These are phyloP conservation scores for Botryotinia globosa DNA, from an alignment of 2,329 filamentous ascomycete species.

Conservation along the genomic window DNA sequence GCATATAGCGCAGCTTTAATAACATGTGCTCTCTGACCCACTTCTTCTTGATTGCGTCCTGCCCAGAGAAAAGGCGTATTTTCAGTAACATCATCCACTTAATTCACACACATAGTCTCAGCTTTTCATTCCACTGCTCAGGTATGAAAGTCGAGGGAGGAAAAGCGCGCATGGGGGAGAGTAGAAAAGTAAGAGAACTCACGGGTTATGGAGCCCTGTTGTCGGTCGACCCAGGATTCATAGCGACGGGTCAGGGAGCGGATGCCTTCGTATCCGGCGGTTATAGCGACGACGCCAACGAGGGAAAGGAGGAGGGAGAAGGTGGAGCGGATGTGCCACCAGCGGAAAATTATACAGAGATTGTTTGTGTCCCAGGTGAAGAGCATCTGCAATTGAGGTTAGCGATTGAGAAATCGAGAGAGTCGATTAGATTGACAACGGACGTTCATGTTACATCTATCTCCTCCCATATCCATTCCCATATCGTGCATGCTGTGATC, in stretches of 20 bases:
- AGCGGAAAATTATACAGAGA: constrained; percentile 92
- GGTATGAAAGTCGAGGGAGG: constrained; percentile 22
- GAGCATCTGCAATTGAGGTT: constrained; percentile 68
- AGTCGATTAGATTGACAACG: constrained; percentile 34
- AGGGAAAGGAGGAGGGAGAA: constrained; percentile 78
- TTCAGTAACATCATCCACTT: constrained; percentile 51
- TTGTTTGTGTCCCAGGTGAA: constrained; percentile 95
- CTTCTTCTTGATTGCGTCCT: constrained; percentile 67
- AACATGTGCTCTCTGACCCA: constrained; percentile 67
- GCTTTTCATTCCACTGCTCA: constrained; percentile 26
- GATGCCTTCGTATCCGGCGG: constrained; percentile 89
- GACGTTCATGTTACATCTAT: constrained; percentile 89
- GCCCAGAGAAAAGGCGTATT: constrained; percentile 60
- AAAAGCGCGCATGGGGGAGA: neutral
- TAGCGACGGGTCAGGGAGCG: constrained; percentile 75
- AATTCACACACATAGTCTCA: constrained; percentile 28
- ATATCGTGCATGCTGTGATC: constrained; percentile 46
- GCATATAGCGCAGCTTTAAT: constrained; percentile 83
- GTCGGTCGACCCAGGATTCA: constrained; percentile 50
- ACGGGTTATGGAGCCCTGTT: constrained; percentile 33
- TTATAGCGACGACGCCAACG: constrained; percentile 74
- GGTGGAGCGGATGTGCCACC: constrained; percentile 80
- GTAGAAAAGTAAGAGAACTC: constrained; percentile 26
- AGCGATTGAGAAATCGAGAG: neutral
- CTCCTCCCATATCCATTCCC: constrained; percentile 50